phyloP scores from a whole-genome alignment of 2,329 filamentous ascomycete species.

The Fusarium globosum region DNA sequence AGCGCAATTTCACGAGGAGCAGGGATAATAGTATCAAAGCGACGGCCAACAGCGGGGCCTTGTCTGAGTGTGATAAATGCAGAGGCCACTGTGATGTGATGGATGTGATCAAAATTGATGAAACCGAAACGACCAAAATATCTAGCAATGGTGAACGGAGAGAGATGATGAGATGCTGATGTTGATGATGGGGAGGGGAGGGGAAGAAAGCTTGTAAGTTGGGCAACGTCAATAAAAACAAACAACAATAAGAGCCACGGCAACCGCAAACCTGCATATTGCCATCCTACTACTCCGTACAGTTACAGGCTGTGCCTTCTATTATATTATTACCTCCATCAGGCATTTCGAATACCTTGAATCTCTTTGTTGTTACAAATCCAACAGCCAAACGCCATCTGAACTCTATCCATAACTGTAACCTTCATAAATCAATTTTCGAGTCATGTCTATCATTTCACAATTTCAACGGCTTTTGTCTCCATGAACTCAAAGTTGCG shows the following conservation, averaged over 20 bases:
- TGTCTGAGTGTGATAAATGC: slow-evolving; percentile 20
- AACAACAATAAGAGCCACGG: slow-evolving; percentile 33
- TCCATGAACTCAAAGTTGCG: neutral
- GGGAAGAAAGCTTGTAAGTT: neutral
- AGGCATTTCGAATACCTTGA: neutral
- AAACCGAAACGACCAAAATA: slow-evolving; percentile 30
- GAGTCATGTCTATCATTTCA: slow-evolving; percentile 1
- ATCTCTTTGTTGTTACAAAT: neutral
- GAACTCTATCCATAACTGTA: neutral
- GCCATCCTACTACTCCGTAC: neutral
- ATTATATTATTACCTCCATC: neutral
- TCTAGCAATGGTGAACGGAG: slow-evolving; percentile 24
- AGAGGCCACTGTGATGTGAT: slow-evolving; percentile 8
- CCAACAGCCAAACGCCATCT: neutral
- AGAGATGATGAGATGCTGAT: slow-evolving; percentile 18
- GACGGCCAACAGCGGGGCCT: slow-evolving; percentile 40
- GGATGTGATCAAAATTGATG: slow-evolving; percentile 26
- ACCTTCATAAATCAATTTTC: neutral
- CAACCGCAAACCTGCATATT: slow-evolving; percentile 27
- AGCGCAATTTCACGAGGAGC: slow-evolving; percentile 44
- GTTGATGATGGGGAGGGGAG: slow-evolving; percentile 19
- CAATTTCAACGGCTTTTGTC: slow-evolving; percentile 5
- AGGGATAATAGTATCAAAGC: slow-evolving; percentile 35
- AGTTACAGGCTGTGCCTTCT: neutral
- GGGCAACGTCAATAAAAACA: slow-evolving; percentile 29